Percentiles rank a stretch among this genome's conserved stretches.
Conservation (phyloP, 2,329 filamentous ascomycete species). For the Phialophora verrucosa region DNA sequence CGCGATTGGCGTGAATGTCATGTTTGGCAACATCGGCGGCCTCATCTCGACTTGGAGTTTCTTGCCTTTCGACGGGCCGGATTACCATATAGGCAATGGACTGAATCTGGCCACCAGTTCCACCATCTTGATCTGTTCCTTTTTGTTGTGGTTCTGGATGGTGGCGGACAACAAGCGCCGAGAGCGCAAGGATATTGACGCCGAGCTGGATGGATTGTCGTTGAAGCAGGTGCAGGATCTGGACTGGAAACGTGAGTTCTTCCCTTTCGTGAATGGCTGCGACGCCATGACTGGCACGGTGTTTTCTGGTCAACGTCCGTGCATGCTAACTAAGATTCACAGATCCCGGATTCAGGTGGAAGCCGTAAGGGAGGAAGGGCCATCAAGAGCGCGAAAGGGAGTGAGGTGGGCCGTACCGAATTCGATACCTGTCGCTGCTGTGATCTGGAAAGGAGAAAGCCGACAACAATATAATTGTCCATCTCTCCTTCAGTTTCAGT, state of each 20-base stretch:
- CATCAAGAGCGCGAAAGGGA: neutral
- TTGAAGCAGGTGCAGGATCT: slow-evolving; percentile 63
- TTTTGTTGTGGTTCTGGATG: slow-evolving; percentile 65
- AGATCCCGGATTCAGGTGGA: slow-evolving; percentile 1
- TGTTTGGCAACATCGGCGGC: slow-evolving; percentile 75
- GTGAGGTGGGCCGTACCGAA: neutral
- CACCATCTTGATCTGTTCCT: slow-evolving; percentile 60
- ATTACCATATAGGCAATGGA: slow-evolving; percentile 74
- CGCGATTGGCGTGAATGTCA: slow-evolving; percentile 70
- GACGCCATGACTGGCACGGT: no score
- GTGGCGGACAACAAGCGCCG: slow-evolving; percentile 65
- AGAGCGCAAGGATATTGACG: slow-evolving; percentile 60
- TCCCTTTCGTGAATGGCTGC: slow-evolving; percentile 56
- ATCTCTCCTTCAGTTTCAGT: neutral
- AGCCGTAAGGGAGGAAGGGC: neutral
- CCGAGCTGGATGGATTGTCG: slow-evolving; percentile 61
- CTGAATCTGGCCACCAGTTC: slow-evolving; percentile 69
- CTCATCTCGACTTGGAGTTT: slow-evolving; percentile 71
- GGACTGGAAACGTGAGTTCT: slow-evolving; percentile 71
- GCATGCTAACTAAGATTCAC: neutral
- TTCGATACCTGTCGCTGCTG: neutral
- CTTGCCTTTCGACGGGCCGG: slow-evolving; percentile 65
- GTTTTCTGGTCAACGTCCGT: neutral
- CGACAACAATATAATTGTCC: neutral
- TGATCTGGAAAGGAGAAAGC: neutral